Evolutionary conservation across 805 yeast genomes (phyloP), one percentile per base, ranked within the genome.

Genomic region (Hanseniaspora taiwanica): DNA sequence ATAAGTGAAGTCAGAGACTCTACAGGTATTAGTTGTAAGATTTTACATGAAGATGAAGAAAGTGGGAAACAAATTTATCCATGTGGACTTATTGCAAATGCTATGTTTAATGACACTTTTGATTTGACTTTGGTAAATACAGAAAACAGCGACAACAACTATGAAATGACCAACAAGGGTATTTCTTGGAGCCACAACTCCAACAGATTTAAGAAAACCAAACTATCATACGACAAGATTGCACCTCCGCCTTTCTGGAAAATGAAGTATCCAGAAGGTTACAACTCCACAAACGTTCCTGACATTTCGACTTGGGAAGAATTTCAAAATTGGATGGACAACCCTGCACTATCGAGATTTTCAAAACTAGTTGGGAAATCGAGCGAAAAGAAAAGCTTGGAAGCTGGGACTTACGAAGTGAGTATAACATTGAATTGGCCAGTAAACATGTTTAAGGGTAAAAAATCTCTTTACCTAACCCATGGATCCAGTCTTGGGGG

Each of bases 161-260:
- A 60, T 45, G 62, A 52, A 10, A 58, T 76, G 48, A 56, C 71
- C 3, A 67, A 71, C 44, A 56, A 60, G 21, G 85, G 74, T 4
- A 89, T 89, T 40, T 81, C 96, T 3, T 89, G 98, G 98, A 46
- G 72, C 2, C 67, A 85, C 1, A 96, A 91, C 60, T 65, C 73
- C 41, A 63, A 72, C 31, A 71, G 82, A 46, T 89, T 72, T 64
- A 76, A 80, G 63, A 76, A 72, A 53, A 81, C 97, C 1, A 49
- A 65, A 40, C 87, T 91, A 56, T 66, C 69, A 33, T 66, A 78
- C 7, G 54, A 66, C 21, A 78, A 85, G 12, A 78, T 89, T 35
- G 91, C 78, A 2, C 98, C 98, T 10, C 98, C 98, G 5, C 94
- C 91, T 39, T 84, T 81, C 62, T 89, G 98, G 98, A 66, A 62